phyloP scores from a whole-genome alignment of 257 asterid genomes.

The Solanum sitiens region DNA sequence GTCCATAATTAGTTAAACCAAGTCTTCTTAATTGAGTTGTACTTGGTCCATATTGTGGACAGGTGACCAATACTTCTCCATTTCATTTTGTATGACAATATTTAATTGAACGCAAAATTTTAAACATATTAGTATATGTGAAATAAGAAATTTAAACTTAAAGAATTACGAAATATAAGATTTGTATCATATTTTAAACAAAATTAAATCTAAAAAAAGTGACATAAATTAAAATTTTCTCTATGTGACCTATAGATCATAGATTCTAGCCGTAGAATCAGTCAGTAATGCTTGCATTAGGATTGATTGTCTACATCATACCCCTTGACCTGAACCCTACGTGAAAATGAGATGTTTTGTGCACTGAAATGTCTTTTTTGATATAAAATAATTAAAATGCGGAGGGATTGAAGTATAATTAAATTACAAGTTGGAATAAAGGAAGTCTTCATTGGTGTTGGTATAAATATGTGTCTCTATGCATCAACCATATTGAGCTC shows the following conservation, averaged over 20 bases:
- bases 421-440: background rate
- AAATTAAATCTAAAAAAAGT: background rate
- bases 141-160: background rate
- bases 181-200: background rate
- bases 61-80: background rate
- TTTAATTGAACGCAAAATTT: background rate
- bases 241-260: background rate
- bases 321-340: background rate
- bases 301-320: background rate
- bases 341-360: background rate
- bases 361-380: background rate
- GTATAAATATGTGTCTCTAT: background rate
- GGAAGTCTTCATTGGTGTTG: background rate
- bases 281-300: background rate
- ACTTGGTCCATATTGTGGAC: background rate
- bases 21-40: slow-evolving; percentile 5
- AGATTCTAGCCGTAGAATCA: background rate
- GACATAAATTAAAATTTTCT: background rate
- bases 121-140: background rate
- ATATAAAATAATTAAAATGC: background rate
- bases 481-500: background rate
- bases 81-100: background rate
- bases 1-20: background rate
- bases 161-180: background rate
- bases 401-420: background rate